Evolutionary conservation across 116 monocot species (phyloP), one percentile per base, ranked within the genome.

Genomic region (Phalaenopsis hybrid): DNA sequence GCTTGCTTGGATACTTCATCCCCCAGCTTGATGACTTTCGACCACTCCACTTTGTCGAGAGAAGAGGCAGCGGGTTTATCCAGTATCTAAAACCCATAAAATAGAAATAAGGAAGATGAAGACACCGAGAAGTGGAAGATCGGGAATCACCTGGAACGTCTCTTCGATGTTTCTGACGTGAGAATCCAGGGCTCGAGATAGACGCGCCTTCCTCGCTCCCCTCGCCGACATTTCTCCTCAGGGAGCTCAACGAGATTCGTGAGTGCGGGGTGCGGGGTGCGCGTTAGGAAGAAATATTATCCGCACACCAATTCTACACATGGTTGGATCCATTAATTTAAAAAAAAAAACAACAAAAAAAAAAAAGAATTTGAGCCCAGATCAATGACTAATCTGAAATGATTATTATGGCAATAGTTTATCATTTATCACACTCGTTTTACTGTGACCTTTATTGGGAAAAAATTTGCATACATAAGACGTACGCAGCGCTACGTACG

Each of bases 1-100:
- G 96, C 96, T 79, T 94, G 91, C 78, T 92, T 96, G 58, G 92
- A 94, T 77, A 96, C 74, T 25, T 91, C 87, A 12, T 92, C 91
- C 0, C 88, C 92, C 37, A 90, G 33, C 79, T 92, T 96, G 68
- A 78, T 82, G 52, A 94, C 96, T 75, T 91, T 80, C 6, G 89
- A 84, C 94, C 96, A 94, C n/a, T 90, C 91, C 85, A 85, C 86
- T 87, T 91, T 94, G 23, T 88, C 91, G 4, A 91, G 80, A 41
- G 87, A 81, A 25, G 88, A 82, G 10, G 68, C 77, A 0, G 89
- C 91, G 1, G 90, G 79, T 46, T 70, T 57, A 13, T 91, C 96
- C 43, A 96, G 76, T 80, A 94, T 86, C 96, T 17, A 5, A 82
- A 15, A 34, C 43, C 28, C 1, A 49, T 18, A 41, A 45, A 48